phyloP scores from a whole-genome alignment of 2,329 filamentous ascomycete species.

The Trichophyton mentagrophytes region DNA sequence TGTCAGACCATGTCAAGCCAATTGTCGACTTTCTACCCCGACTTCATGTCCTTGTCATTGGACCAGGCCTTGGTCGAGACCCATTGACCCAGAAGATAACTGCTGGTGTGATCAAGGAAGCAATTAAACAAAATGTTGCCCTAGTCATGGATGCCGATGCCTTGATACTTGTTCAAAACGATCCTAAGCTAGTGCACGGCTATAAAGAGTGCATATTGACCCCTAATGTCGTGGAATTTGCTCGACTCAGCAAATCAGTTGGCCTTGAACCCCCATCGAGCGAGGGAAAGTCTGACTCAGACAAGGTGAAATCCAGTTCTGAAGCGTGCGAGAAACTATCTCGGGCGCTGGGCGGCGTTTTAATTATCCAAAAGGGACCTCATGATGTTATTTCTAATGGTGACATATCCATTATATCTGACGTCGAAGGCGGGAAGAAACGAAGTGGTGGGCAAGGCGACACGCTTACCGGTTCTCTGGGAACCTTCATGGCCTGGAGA shows the following conservation, averaged over 20 bases:
- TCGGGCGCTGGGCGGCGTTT: constrained; percentile 69
- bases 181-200: constrained; percentile 64
- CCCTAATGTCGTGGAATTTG: constrained; percentile 90
- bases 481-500: constrained; percentile 78
- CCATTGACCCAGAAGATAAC: constrained; percentile 80
- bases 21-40: constrained; percentile 73
- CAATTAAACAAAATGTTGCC: constrained; percentile 56
- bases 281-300: constrained; percentile 21
- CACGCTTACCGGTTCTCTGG: constrained; percentile 79
- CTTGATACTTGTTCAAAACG: constrained; percentile 60
- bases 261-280: constrained; percentile 43
- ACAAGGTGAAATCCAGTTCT: constrained; percentile 31
- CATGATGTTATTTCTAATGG: constrained; percentile 78
- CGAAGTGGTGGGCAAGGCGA: constrained; percentile 90
- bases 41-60: constrained; percentile 83
- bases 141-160: constrained; percentile 90
- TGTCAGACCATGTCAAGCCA: constrained; percentile 48
- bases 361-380: constrained; percentile 76
- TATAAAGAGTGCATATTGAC: constrained; percentile 80
- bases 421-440: constrained; percentile 72
- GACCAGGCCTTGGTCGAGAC: constrained; percentile 83
- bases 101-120: constrained; percentile 63
- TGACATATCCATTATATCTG: constrained; percentile 57
- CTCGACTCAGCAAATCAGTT: constrained; percentile 61
- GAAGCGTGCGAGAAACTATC: constrained; percentile 58